Conservation (phyloP, 257 asterid species). For the Salvia hispanica region DNA sequence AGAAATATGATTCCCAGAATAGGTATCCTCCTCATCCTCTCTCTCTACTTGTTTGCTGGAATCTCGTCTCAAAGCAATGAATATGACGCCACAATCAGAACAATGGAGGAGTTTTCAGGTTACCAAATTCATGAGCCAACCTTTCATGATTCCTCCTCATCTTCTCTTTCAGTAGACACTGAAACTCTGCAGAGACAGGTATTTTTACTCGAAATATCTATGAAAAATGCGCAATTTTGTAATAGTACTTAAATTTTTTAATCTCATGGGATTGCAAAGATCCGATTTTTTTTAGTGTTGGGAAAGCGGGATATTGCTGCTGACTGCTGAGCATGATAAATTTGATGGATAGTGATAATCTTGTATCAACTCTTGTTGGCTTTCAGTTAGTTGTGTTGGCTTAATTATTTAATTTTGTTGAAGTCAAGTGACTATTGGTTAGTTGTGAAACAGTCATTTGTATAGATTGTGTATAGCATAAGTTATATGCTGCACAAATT, state of each 20-base stretch:
- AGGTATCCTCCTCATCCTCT: slow-evolving; percentile 25
- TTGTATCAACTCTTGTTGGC: neutral
- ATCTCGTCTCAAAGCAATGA: slow-evolving; percentile 44
- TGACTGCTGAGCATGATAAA: no score
- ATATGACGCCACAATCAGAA: slow-evolving; percentile 48
- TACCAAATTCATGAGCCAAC: slow-evolving; percentile 63
- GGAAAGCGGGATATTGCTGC: no score
- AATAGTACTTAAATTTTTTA: slow-evolving; percentile 1
- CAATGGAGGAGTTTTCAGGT: slow-evolving; percentile 55
- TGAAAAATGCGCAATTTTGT: neutral
- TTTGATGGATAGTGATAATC: no score
- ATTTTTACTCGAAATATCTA: neutral
- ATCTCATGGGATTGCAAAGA: neutral
- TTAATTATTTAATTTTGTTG: no score
- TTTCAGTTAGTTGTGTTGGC: neutral
- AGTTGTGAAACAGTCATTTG: neutral
- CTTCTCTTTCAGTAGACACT: slow-evolving; percentile 41
- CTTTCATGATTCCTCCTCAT: slow-evolving; percentile 42
- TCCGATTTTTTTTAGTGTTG: slow-evolving; percentile 31
- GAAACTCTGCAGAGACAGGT: slow-evolving; percentile 62
- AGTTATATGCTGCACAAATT: neutral
- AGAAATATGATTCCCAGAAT: slow-evolving; percentile 44
- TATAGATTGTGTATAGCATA: no score
- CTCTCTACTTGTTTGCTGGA: slow-evolving; percentile 34
- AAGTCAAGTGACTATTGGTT: no score